Base-by-base conservation (phyloP, 129 eudicot species). In the Oenanthe sinensis region DNA sequence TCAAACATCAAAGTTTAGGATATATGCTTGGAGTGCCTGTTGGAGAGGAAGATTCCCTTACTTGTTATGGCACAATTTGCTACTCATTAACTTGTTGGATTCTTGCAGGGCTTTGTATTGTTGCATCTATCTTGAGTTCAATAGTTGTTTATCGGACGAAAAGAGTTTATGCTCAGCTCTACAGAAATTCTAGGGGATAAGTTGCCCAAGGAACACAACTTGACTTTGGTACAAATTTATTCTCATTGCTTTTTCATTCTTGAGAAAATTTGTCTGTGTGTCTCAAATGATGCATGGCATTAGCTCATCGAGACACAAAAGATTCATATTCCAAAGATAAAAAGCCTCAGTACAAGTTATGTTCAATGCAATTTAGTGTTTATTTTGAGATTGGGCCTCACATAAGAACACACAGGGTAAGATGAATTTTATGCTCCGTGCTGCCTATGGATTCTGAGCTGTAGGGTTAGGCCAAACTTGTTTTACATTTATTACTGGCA, bases 81-180 rank as follows among this genome's bases (percentile, higher is more conserved):
- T 74, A 74, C 77, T 74, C 77, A 33, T 40, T 74, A 12, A 74
- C 77, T 46, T 74, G 77, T 46, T 50, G 43, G 33, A 74, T 74
- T 46, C 36, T 74, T 52, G 9, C 60, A 74, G 77, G 40, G 46
- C 58, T 74, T 26, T 74, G 77, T 28, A 45, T 45, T 74, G 77
- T 74, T n/a, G 77, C 77, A 46, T 14, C 50, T 74, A 20, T 74
- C n/a, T 74, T 74, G 22, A 74, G 77, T 46, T 74, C 50, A 8
- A 74, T 74, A 74, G 77, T 74, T 46, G 77, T 74, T 26, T 74
- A 74, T 42, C 77, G 77, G 77, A 74, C 77, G 0, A 45, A 74
- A 50, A 74, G 77, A 74, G 77, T 74, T 28, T 74, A 74, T 46
- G 77, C 77, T 4, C 77, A 74, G 60, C 77, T 74, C 58, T 74